A percentile compares a stretch with the other conserved stretches of the same genome.
phyloP scores from a whole-genome alignment of 164 flowering plant species.

The Magnolia officinalis region DNA sequence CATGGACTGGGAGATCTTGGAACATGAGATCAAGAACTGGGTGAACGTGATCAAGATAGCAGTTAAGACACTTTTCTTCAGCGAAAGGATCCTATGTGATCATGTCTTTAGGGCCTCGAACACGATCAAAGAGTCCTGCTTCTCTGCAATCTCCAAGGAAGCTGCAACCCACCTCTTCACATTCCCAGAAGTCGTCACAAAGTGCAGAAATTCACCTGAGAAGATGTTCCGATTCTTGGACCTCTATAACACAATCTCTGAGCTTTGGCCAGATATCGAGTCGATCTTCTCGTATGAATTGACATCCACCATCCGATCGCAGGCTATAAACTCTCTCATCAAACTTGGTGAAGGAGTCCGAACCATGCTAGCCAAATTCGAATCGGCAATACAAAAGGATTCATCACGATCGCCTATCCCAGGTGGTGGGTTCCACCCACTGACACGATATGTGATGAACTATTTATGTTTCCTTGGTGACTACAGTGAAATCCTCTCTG shows the following conservation, averaged over 20 bases:
- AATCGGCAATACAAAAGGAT: constrained; percentile 47
- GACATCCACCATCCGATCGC: constrained; percentile 36
- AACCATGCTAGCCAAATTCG: constrained; percentile 42
- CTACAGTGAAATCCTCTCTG: constrained; percentile 38
- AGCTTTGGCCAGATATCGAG: constrained; percentile 50
- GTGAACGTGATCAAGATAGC: constrained; percentile 47
- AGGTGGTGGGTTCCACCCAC: constrained; percentile 58
- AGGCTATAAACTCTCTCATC: constrained; percentile 37
- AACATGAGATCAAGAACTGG: constrained; percentile 59
- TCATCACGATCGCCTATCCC: constrained; percentile 31
- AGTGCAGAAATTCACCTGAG: constrained; percentile 48
- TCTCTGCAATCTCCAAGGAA: constrained; percentile 46
- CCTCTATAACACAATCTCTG: constrained; percentile 46
- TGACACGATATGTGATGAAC: constrained; percentile 50
- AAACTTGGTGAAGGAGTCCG: constrained; percentile 41
- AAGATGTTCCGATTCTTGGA: constrained; percentile 55
- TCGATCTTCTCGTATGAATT: constrained; percentile 51
- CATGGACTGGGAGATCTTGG: constrained; percentile 58
- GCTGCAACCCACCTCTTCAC: constrained; percentile 42
- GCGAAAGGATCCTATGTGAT: constrained; percentile 67
- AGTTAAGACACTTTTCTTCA: constrained; percentile 48
- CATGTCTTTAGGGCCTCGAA: constrained; percentile 48
- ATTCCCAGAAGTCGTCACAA: constrained; percentile 49
- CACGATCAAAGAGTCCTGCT: constrained; percentile 53
- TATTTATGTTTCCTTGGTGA: constrained; percentile 50